phyloP scores from a whole-genome alignment of 148 eudicot genomes.

The Polygonum maritimum region DNA sequence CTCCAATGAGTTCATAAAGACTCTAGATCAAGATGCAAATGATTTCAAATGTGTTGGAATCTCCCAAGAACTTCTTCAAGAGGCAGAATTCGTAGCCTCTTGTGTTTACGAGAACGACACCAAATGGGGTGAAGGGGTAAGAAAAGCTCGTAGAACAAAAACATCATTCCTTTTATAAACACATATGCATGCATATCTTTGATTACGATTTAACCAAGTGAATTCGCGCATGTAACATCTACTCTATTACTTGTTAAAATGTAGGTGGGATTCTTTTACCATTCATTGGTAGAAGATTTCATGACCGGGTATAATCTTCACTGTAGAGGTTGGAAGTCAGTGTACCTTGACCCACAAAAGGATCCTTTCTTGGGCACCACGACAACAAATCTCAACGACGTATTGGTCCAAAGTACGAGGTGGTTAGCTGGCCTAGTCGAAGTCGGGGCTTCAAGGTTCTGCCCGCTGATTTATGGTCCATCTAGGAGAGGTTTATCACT shows the following conservation, averaged over 20 bases:
- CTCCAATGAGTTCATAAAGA: slow-evolving; percentile 7
- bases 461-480: slow-evolving; percentile 12
- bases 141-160: neutral
- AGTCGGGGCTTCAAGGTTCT: slow-evolving; percentile 15
- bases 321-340: slow-evolving; percentile 20
- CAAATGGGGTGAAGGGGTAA: slow-evolving; percentile 11
- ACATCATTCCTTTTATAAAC: neutral
- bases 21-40: neutral
- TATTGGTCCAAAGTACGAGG: slow-evolving; percentile 8
- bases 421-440: slow-evolving; percentile 11
- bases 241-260: neutral
- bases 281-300: slow-evolving; percentile 15
- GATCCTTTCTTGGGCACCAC: slow-evolving; percentile 13
- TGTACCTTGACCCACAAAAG: slow-evolving; percentile 10
- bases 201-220: neutral
- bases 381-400: slow-evolving; percentile 12
- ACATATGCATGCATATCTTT: neutral
- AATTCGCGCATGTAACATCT: neutral
- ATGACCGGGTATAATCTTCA: slow-evolving; percentile 17
- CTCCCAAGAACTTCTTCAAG: neutral
- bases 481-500: slow-evolving; percentile 10
- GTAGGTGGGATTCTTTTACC: slow-evolving; percentile 59
- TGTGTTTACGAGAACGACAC: slow-evolving; percentile 4
- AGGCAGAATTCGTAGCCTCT: slow-evolving; percentile 3
- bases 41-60: neutral